phyloP scores from a whole-genome alignment of 1,284 basidiomycete species.

The Pterula multifida region DNA sequence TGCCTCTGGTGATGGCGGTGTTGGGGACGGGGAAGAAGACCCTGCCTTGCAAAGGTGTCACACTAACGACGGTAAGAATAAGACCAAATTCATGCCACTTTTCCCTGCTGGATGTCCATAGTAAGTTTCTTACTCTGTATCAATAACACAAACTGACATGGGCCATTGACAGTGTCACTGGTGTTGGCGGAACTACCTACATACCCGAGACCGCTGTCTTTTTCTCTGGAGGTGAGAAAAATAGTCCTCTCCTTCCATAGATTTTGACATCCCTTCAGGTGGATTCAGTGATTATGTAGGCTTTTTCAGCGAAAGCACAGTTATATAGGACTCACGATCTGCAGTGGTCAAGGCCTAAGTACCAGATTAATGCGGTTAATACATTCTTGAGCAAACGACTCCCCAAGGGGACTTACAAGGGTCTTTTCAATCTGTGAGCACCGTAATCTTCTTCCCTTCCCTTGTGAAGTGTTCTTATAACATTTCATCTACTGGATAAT shows the following conservation, averaged over 20 bases:
- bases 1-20: slow-evolving; percentile 59
- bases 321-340: neutral
- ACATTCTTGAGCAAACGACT: slow-evolving; percentile 29
- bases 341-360: slow-evolving; percentile 36
- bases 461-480: neutral
- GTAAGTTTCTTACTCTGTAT: slow-evolving; percentile 12
- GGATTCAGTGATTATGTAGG: neutral
- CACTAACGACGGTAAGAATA: slow-evolving; percentile 23
- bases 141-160: slow-evolving; percentile 3
- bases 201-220: slow-evolving; percentile 43
- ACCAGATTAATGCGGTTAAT: slow-evolving; percentile 34
- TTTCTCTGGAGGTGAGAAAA: slow-evolving; percentile 50
- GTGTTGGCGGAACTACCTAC: slow-evolving; percentile 46
- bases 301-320: neutral
- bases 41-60: slow-evolving; percentile 40
- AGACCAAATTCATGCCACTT: slow-evolving; percentile 15
- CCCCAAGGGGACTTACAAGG: slow-evolving; percentile 34
- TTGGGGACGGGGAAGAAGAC: slow-evolving; percentile 44
- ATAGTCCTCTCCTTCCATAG: slow-evolving; percentile 10
- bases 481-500: slow-evolving; percentile 5
- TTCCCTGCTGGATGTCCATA: slow-evolving; percentile 32
- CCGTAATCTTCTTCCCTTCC: slow-evolving; percentile 12
- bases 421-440: slow-evolving; percentile 49
- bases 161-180: slow-evolving; percentile 29
- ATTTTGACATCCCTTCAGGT: slow-evolving; percentile 12